A percentile compares a stretch with the other conserved stretches of the same genome.
Evolutionary conservation across 2,329 filamentous ascomycete species (phyloP).

Genomic region (Fusarium nurragi): DNA sequence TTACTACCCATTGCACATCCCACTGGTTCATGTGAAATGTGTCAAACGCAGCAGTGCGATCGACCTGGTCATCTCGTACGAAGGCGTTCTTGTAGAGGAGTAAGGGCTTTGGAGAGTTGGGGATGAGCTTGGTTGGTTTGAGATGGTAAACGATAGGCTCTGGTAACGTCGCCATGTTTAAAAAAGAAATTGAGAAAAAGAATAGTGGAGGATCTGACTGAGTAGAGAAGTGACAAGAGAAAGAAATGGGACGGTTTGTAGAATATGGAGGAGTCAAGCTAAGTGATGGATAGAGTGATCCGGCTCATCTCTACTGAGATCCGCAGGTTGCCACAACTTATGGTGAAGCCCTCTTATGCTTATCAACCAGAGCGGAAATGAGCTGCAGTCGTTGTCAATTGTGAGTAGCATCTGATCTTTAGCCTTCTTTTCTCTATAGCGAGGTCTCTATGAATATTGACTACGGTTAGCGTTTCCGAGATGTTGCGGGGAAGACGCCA

Average conservation of each 20-base stretch:
- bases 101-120: slow-evolving; percentile 12
- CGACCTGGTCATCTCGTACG: slow-evolving; percentile 3
- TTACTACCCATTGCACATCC: slow-evolving; percentile 15
- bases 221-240: no score
- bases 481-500: slow-evolving; percentile 3
- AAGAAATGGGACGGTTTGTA: no score
- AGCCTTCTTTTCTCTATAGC: no score
- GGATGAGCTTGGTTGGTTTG: slow-evolving; percentile 16
- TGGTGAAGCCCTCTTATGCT: no score
- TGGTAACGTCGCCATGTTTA: neutral
- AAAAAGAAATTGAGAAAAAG: accelerated
- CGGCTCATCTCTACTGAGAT: neutral
- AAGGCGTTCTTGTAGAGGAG: slow-evolving; percentile 15
- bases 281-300: no score
- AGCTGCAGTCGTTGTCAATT: no score
- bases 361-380: no score
- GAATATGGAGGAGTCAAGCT: no score
- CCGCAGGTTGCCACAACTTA: neutral
- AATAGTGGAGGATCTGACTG: neutral
- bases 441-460: no score
- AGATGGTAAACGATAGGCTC: slow-evolving; percentile 11
- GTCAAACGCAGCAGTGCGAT: slow-evolving; percentile 7
- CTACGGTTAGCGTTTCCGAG: slow-evolving; percentile 12
- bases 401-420: no score
- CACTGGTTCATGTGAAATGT: slow-evolving; percentile 2